These are phyloP conservation scores for Anthoceros angustus DNA, from an alignment of 225 moss, liverwort and hornwort species.

Conservation along the genomic window DNA sequence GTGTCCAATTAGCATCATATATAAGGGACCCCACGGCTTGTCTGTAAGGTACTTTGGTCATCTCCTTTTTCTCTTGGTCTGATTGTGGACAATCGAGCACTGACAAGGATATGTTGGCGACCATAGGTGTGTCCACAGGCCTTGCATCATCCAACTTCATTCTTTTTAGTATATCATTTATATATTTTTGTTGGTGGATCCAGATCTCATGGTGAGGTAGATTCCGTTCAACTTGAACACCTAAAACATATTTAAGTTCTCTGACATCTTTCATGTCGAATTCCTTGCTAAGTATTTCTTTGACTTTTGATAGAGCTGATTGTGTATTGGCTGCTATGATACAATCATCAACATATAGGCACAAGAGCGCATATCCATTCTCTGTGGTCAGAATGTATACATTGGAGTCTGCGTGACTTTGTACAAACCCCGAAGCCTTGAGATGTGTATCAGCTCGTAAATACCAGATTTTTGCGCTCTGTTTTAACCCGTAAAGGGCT, in stretches of 20 bases:
- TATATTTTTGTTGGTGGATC: conserved; percentile 1
- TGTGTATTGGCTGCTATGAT: no score
- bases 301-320: no score
- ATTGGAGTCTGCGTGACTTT: no score
- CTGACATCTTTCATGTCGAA: neutral
- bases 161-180: neutral
- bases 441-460: no score
- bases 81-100: neutral
- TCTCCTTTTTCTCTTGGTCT: neutral
- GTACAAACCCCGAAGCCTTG: no score
- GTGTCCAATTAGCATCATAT: neutral
- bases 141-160: conserved; percentile 5
- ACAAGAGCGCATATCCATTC: no score
- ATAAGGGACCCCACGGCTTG: conserved; percentile 7
- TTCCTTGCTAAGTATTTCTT: no score
- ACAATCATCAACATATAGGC: no score
- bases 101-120: no score
- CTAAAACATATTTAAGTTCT: conserved; percentile 1
- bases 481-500: no score
- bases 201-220: neutral
- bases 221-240: neutral
- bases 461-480: no score
- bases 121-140: neutral
- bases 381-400: no score
- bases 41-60: neutral